These are phyloP conservation scores for Sesbania bispinosa DNA, from an alignment of 306 rosid genomes.

Conservation along the genomic window DNA sequence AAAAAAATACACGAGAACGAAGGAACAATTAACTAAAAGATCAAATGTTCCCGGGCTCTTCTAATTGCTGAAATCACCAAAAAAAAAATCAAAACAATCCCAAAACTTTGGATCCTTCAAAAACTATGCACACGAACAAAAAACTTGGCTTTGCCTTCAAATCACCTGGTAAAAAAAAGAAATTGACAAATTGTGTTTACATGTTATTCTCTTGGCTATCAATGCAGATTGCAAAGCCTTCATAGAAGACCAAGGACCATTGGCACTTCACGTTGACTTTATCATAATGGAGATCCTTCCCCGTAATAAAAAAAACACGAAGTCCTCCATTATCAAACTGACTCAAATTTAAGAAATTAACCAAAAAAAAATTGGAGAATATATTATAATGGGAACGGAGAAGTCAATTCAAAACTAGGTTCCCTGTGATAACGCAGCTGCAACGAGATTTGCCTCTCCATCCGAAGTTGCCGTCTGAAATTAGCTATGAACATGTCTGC, in stretches of 20 bases:
- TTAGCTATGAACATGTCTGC: conserved; percentile 72
- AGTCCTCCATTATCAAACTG: conserved; percentile 14
- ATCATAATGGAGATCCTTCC: conserved; percentile 4
- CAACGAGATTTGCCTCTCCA: conserved; percentile 75
- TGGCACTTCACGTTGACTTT: not conserved
- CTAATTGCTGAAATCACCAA: not conserved
- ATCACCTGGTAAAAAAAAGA: not conserved
- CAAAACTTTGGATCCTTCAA: not conserved
- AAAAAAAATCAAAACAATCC: not conserved
- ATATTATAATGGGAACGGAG: not conserved
- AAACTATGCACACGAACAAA: not conserved
- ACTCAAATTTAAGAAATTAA: not conserved
- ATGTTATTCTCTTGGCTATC: not conserved
- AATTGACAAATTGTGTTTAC: not conserved
- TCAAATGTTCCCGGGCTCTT: not conserved
- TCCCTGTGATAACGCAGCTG: conserved; percentile 52
- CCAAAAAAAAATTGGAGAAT: conserved; percentile 19
- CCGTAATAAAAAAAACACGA: not conserved
- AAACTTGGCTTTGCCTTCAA: not conserved
- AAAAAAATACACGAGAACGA: not conserved
- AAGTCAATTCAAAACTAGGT: conserved; percentile 31
- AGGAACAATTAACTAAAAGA: conserved; percentile 1
- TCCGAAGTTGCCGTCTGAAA: conserved; percentile 62
- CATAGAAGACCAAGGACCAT: not conserved
- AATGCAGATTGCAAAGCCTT: not conserved